Evolutionary conservation across 768 basidiomycete species (phyloP), one percentile per base, ranked within the genome.

Genomic region (Pisolithus orientalis): DNA sequence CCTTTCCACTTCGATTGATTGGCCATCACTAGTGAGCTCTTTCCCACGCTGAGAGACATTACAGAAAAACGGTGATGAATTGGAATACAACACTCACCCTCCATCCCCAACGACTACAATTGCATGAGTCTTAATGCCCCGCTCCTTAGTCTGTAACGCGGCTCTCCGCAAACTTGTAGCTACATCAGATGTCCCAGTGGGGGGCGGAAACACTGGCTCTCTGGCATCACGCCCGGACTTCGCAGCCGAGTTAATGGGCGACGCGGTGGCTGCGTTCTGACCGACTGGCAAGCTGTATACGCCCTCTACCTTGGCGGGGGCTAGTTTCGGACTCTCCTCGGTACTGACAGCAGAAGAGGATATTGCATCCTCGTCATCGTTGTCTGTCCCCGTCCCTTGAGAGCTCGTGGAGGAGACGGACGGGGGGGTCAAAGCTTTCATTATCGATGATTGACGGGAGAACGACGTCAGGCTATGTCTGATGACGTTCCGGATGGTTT

Each of bases 1-100:
- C 83, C 75, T 68, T 85, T 67, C 85, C 85, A 87, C 62, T 80
- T 82, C 5, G 84, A 83, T 64, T 87, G 85, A 56, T 86, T 79
- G 5, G 75, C 80, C 25, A 86, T 70, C 50, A 88, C 74, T 51
- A 88, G 76, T 0, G 84, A 84, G 56, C 83, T 87, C 65, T 88
- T 88, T n/a, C 84, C 85, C n/a, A 83, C 79, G 10, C 85, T 78
- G 6, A 46, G 27, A 6, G 24, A 27, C 21, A 29, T 27, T 40
- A 51, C 39, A 51, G 29, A 45, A 34, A 46, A 49, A 21, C 24
- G 42, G 25, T 27, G 34, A 27, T 37, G 39, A 28, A 47, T 43
- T 31, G 34, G 25, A 31, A 31, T 44, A 13, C 39, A 42, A 47
- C 27, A 64, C 71, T 57, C 61, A 82, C 83, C 84, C 84, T 24